Percentiles rank a stretch among this genome's conserved stretches.
These are phyloP conservation scores for Penicillium sp. DNA, from an alignment of 2,329 filamentous ascomycete genomes.

Conservation along the genomic window DNA sequence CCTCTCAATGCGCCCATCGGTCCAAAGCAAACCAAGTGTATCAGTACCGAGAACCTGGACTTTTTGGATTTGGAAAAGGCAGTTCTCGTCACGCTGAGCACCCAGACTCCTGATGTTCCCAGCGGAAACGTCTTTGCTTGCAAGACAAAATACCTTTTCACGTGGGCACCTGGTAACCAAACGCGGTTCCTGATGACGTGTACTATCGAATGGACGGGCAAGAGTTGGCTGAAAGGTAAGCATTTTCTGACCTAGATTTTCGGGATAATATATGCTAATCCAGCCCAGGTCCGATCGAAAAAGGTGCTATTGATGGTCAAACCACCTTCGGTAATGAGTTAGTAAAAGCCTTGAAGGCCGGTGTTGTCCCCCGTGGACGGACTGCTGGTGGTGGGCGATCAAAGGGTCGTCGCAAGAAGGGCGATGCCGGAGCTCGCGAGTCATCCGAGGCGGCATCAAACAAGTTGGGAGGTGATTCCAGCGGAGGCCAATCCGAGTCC, in stretches of 20 bases:
- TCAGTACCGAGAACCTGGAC: conserved; percentile 83
- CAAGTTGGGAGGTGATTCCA: conserved; percentile 43
- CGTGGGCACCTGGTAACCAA: conserved; percentile 83
- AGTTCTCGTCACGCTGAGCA: conserved; percentile 77
- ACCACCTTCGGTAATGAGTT: conserved; percentile 78
- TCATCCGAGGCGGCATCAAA: conserved; percentile 46
- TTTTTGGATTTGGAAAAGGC: conserved; percentile 82
- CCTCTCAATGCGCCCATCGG: conserved; percentile 81
- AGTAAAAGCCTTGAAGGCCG: conserved; percentile 69
- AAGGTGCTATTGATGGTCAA: conserved; percentile 90
- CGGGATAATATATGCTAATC: conserved; percentile 29
- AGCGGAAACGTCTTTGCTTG: conserved; percentile 87
- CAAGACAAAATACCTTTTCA: conserved; percentile 92
- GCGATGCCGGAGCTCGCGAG: conserved; percentile 40
- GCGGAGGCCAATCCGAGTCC: conserved; percentile 46
- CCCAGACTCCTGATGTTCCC: conserved; percentile 91
- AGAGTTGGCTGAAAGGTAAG: conserved; percentile 95
- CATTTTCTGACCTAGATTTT: conserved; percentile 1
- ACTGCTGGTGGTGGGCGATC: conserved; percentile 51
- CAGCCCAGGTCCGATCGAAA: conserved; percentile 81
- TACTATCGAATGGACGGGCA: conserved; percentile 92
- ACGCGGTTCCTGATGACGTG: conserved; percentile 87
- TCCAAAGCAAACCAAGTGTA: conserved; percentile 91
- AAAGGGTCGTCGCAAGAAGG: conserved; percentile 63
- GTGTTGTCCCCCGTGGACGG: conserved; percentile 66